These are phyloP conservation scores for Deuterostichococcus epilithicus DNA, from an alignment of 139 green algal genomes.

Conservation along the genomic window DNA sequence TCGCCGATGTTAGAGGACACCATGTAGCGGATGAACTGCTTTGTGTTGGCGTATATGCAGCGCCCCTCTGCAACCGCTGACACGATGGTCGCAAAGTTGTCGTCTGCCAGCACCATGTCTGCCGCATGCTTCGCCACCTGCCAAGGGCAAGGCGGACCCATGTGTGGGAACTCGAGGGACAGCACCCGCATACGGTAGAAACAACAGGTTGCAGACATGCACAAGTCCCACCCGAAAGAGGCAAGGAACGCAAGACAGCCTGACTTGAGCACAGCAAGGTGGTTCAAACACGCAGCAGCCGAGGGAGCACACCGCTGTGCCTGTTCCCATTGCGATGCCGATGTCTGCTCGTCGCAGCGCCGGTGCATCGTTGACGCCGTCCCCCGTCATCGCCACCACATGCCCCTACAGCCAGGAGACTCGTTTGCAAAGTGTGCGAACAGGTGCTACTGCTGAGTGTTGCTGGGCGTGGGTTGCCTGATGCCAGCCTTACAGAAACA, in stretches of 20 bases:
- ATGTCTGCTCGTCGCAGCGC: slow-evolving; percentile 82
- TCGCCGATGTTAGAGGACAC: slow-evolving; percentile 96
- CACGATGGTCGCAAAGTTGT: slow-evolving; percentile 90
- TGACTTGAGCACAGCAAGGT: too few species aligned
- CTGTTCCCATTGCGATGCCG: slow-evolving; percentile 89
- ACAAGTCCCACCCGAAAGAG: too few species aligned
- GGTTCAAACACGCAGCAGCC: slow-evolving; percentile 12
- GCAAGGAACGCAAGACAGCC: too few species aligned
- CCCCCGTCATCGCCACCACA: slow-evolving; percentile 90
- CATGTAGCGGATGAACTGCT: slow-evolving; percentile 99
- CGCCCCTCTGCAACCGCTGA: slow-evolving; percentile 84
- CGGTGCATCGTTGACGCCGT: slow-evolving; percentile 84
- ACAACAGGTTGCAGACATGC: too few species aligned
- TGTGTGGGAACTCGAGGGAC: too few species aligned
- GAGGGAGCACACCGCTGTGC: slow-evolving; percentile 55
- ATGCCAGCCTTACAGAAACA: not conserved
- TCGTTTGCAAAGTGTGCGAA: not conserved
- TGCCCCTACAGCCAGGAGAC: slow-evolving; percentile 54
- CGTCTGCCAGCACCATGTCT: slow-evolving; percentile 96
- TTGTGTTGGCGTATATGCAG: slow-evolving; percentile 97
- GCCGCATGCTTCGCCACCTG: slow-evolving; percentile 76
- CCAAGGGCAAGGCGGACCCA: too few species aligned
- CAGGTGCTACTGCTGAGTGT: not conserved
- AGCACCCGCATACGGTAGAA: too few species aligned
- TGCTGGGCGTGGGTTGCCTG: not conserved